Evolutionary conservation across 192 early-diverging fungal species (phyloP).

Genomic region (Linnemannia hyalina): DNA sequence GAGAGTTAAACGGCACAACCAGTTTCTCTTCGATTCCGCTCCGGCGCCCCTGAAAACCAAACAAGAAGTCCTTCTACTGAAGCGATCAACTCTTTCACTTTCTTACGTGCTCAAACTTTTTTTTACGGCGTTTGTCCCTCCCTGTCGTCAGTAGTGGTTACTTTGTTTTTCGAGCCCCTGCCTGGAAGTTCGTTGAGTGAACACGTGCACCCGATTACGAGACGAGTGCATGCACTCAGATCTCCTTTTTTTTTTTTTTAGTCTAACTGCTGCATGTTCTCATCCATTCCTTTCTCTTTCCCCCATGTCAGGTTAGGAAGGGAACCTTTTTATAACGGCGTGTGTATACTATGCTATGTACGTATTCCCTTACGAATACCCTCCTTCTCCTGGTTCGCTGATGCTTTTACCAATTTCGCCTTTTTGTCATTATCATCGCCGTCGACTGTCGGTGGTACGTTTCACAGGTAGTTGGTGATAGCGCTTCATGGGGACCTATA

Average conservation of each 20-base stretch:
- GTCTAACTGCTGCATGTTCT: too few species aligned
- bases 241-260: not conserved
- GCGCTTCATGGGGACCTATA: not conserved
- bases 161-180: not conserved
- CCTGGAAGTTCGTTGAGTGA: not conserved
- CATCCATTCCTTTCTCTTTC: not conserved
- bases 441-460: too few species aligned
- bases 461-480: not conserved
- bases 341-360: not conserved
- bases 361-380: not conserved
- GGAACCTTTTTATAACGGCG: not conserved
- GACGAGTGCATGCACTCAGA: not conserved
- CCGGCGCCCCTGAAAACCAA: too few species aligned
- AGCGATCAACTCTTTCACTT: not conserved
- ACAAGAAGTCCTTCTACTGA: too few species aligned
- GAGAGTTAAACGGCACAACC: too few species aligned
- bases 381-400: not conserved
- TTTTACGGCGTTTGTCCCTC: not conserved
- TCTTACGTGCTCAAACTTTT: not conserved
- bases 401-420: not conserved
- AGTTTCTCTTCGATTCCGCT: too few species aligned
- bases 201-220: not conserved
- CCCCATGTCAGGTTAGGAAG: not conserved
- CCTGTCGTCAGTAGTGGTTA: too few species aligned
- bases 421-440: not conserved